These are phyloP conservation scores for Suaeda aralocaspica DNA, from an alignment of 148 eudicot species.

Conservation along the genomic window DNA sequence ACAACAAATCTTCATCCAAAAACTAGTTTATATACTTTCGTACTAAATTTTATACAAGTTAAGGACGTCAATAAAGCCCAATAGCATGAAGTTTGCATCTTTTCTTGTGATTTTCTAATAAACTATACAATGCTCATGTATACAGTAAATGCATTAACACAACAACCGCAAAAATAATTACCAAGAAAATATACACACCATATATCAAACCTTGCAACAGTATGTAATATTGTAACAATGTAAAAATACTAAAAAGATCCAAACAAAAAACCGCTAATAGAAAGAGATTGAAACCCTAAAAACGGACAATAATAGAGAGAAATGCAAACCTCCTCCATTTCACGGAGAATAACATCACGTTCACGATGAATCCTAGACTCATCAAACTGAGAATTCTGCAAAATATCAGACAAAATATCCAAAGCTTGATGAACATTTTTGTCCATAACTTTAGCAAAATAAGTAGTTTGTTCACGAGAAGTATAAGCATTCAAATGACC, in stretches of 20 bases:
- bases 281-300: too few species aligned
- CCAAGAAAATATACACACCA: neutral
- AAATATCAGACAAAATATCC: constrained; percentile 75
- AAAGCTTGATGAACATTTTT: constrained; percentile 54
- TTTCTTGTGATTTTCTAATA: too few species aligned
- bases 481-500: constrained; percentile 93
- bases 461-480: constrained; percentile 81
- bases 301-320: neutral
- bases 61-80: neutral
- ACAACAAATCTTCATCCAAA: too few species aligned
- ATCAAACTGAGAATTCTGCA: constrained; percentile 84
- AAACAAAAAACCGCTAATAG: too few species aligned
- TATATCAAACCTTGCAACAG: too few species aligned
- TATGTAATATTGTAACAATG: too few species aligned
- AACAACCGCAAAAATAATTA: neutral
- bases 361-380: constrained; percentile 53
- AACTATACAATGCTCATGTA: too few species aligned
- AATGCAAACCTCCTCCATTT: constrained; percentile 76
- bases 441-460: constrained; percentile 70
- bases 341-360: constrained; percentile 84
- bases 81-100: neutral
- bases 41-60: too few species aligned
- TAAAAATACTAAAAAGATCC: too few species aligned
- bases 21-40: too few species aligned
- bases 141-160: constrained; percentile 1